Conservation (phyloP, 2,329 filamentous ascomycete species). For the Allantophomopsis cytisporea region DNA sequence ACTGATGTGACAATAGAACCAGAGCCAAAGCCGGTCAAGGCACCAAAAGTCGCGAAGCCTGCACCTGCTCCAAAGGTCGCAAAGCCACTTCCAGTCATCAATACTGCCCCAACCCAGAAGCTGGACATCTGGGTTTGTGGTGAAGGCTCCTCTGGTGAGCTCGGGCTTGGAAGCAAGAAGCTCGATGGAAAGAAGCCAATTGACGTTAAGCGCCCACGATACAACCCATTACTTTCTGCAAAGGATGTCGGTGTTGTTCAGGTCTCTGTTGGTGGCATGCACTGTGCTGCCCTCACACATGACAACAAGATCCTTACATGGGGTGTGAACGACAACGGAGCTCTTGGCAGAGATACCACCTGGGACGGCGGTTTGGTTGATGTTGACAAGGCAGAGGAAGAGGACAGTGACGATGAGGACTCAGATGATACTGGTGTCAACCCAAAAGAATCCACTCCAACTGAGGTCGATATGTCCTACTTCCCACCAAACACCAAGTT, state of each 20-base stretch:
- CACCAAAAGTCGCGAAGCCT: slow-evolving; percentile 18
- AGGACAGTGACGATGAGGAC: slow-evolving; percentile 30
- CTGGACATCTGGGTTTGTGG: slow-evolving; percentile 73
- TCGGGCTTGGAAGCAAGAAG: slow-evolving; percentile 61
- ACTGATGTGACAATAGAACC: neutral
- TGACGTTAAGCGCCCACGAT: slow-evolving; percentile 62
- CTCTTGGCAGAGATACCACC: slow-evolving; percentile 60
- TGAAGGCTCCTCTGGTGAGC: slow-evolving; percentile 67
- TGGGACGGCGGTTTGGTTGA: slow-evolving; percentile 52
- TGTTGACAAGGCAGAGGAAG: slow-evolving; percentile 28
- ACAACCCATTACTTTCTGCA: slow-evolving; percentile 45
- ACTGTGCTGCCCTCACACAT: slow-evolving; percentile 60
- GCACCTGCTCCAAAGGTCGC: slow-evolving; percentile 14
- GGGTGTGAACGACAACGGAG: slow-evolving; percentile 79
- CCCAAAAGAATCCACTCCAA: slow-evolving; percentile 57
- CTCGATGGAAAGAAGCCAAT: slow-evolving; percentile 44
- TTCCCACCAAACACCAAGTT: slow-evolving; percentile 49
- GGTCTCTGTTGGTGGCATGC: slow-evolving; percentile 71
- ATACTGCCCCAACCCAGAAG: slow-evolving; percentile 44
- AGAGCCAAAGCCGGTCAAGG: slow-evolving; percentile 7
- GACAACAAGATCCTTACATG: slow-evolving; percentile 76
- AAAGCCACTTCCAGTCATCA: slow-evolving; percentile 33
- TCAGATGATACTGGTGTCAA: slow-evolving; percentile 46
- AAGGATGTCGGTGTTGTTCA: slow-evolving; percentile 55
- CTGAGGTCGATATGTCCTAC: slow-evolving; percentile 39